Percentiles rank a stretch among this genome's conserved stretches.
Evolutionary conservation across 257 asterid genomes (phyloP).

Genomic region (Cordia subcordata): DNA sequence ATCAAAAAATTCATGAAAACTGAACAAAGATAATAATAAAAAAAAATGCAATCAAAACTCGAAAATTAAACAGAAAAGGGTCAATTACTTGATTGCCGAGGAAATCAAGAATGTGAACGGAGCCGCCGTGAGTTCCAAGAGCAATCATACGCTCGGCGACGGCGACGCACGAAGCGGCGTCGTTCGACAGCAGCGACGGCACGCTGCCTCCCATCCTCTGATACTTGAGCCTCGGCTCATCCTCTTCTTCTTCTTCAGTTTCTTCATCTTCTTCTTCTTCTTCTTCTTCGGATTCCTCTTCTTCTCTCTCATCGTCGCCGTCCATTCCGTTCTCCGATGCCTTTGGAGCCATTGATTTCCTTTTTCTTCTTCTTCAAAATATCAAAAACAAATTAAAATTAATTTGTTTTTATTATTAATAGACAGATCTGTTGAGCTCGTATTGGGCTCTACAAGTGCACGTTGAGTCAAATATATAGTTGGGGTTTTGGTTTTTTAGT

Average conservation of each 20-base stretch:
- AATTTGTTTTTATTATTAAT: not conserved
- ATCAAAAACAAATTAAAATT: not conserved
- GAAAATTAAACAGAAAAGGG: not conserved
- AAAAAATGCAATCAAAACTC: not conserved
- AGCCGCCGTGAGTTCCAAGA: conserved; percentile 82
- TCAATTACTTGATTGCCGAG: conserved; percentile 77
- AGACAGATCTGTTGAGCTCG: conserved; percentile 3
- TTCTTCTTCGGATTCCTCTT: conserved; percentile 51
- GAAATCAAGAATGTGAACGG: conserved; percentile 90
- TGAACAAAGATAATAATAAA: conserved; percentile 1
- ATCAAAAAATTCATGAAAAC: not conserved
- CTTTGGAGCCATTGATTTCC: conserved; percentile 52
- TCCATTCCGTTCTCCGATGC: conserved; percentile 83
- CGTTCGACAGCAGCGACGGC: conserved; percentile 70
- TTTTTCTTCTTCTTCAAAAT: not conserved
- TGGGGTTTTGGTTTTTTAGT: not conserved
- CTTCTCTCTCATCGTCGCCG: conserved; percentile 92
- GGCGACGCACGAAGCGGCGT: conserved; percentile 88
- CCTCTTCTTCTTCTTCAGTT: conserved; percentile 64
- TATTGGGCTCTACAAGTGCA: not conserved
- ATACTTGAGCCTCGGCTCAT: conserved; percentile 93
- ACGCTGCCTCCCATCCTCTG: conserved; percentile 99
- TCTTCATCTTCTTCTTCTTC: conserved; percentile 39
- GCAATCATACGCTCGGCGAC: conserved; percentile 98
- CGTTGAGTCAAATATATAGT: not conserved